phyloP scores from a whole-genome alignment of 768 basidiomycete species.

The Lyophyllum decastes region DNA sequence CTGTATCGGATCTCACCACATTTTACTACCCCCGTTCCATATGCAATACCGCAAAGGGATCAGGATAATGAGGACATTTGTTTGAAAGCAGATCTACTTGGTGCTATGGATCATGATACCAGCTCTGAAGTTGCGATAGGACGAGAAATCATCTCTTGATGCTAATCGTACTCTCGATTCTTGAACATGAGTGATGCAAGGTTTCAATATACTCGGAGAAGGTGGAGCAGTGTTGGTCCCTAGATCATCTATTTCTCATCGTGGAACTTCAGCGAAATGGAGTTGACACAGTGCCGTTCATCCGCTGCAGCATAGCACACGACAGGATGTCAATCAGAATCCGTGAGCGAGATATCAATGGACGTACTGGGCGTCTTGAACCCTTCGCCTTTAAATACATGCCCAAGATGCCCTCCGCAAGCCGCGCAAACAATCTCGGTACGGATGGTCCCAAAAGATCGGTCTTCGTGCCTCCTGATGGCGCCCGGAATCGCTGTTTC shows the following conservation, averaged over 20 bases:
- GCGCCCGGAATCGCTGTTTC: slow-evolving; percentile 83
- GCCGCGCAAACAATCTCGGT: slow-evolving; percentile 89
- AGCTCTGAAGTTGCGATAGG: background rate
- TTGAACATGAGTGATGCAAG: background rate
- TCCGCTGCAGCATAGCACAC: slow-evolving; percentile 48
- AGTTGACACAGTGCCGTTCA: slow-evolving; percentile 90
- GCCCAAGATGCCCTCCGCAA: slow-evolving; percentile 92
- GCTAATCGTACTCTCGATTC: background rate
- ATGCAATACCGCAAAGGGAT: slow-evolving; percentile 10
- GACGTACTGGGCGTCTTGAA: slow-evolving; percentile 74
- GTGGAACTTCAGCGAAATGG: slow-evolving; percentile 78
- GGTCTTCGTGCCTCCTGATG: slow-evolving; percentile 77
- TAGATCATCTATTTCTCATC: slow-evolving; percentile 39
- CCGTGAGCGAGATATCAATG: background rate
- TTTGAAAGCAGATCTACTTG: slow-evolving; percentile 6
- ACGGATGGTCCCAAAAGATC: slow-evolving; percentile 61
- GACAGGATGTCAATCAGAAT: background rate
- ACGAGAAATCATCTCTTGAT: background rate
- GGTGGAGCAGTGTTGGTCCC: background rate
- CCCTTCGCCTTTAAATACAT: slow-evolving; percentile 94
- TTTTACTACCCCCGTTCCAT: slow-evolving; percentile 3
- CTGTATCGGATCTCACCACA: slow-evolving; percentile 13
- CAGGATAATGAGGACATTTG: slow-evolving; percentile 14
- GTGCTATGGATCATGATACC: background rate
- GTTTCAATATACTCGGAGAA: background rate